These are phyloP conservation scores for Xylaria grammica DNA, from an alignment of 495 filamentous ascomycete genomes.

Conservation along the genomic window DNA sequence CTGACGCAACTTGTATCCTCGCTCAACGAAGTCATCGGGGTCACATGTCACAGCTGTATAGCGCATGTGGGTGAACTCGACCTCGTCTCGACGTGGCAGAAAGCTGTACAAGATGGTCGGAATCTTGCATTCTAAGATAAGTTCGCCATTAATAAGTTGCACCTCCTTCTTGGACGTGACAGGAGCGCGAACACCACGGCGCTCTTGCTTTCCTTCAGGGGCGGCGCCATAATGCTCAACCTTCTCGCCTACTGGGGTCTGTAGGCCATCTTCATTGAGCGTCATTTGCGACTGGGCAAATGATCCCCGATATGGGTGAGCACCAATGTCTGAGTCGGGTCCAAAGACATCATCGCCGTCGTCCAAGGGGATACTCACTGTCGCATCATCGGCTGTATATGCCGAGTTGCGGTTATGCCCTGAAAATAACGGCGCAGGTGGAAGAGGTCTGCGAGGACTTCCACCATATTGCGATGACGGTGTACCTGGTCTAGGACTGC, in stretches of 20 bases:
- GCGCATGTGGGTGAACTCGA: conserved; percentile 99
- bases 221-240: conserved; percentile 84
- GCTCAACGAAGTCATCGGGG: conserved; percentile 87
- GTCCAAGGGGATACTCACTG: conserved; percentile 64
- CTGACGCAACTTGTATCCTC: conserved; percentile 94
- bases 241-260: conserved; percentile 54
- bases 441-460: conserved; percentile 84
- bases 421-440: conserved; percentile 85
- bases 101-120: conserved; percentile 97
- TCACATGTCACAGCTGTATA: conserved; percentile 99
- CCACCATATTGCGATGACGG: conserved; percentile 86
- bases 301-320: conserved; percentile 50
- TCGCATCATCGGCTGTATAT: conserved; percentile 57
- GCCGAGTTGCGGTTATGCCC: conserved; percentile 43
- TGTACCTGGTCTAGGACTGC: conserved; percentile 87
- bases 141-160: conserved; percentile 91
- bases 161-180: conserved; percentile 96
- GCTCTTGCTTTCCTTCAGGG: conserved; percentile 81
- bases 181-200: conserved; percentile 80
- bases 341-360: conserved; percentile 68
- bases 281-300: conserved; percentile 68
- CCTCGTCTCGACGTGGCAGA: conserved; percentile 85
- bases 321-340: conserved; percentile 57
- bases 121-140: conserved; percentile 98
- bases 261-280: conserved; percentile 45